Percentiles rank a stretch among this genome's conserved stretches.
Conservation (phyloP, 2,329 filamentous ascomycete genomes). For the Arthrobotrys entomopaga region DNA sequence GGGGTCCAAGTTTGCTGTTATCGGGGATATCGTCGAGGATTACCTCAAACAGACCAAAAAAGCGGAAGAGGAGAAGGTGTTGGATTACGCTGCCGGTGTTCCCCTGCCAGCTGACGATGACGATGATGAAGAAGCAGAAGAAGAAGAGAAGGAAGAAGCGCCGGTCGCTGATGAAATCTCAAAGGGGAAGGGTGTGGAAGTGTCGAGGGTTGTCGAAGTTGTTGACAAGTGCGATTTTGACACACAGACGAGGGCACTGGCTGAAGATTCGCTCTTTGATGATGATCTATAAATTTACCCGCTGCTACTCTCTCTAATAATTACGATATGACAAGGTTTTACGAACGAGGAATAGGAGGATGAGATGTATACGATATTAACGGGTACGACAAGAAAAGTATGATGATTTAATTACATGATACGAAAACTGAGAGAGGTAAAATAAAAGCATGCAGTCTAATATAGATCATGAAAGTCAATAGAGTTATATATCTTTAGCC, state of each 20-base stretch:
- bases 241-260: constrained; percentile 35
- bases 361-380: constrained; percentile 16
- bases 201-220: constrained; percentile 18
- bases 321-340: not conserved
- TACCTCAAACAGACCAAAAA: constrained; percentile 40
- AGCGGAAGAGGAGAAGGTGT: constrained; percentile 1
- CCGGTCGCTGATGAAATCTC: constrained; percentile 2
- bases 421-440: constrained; percentile 12
- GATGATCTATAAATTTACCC: constrained; percentile 45
- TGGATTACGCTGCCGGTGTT: constrained; percentile 24
- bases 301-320: constrained; percentile 3
- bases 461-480: constrained; percentile 50
- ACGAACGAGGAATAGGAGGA: constrained; percentile 7
- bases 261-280: constrained; percentile 42
- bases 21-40: constrained; percentile 39
- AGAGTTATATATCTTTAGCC: constrained; percentile 26
- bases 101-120: constrained; percentile 33
- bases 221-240: constrained; percentile 35
- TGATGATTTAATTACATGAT: constrained; percentile 25
- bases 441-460: constrained; percentile 19
- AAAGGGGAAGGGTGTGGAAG: not conserved
- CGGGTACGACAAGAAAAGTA: constrained; percentile 13
- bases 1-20: constrained; percentile 43
- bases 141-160: constrained; percentile 14
- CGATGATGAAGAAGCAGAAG: constrained; percentile 24